These are phyloP conservation scores for Bipolaris oryzae DNA, from an alignment of 2,329 filamentous ascomycete species.

Conservation along the genomic window DNA sequence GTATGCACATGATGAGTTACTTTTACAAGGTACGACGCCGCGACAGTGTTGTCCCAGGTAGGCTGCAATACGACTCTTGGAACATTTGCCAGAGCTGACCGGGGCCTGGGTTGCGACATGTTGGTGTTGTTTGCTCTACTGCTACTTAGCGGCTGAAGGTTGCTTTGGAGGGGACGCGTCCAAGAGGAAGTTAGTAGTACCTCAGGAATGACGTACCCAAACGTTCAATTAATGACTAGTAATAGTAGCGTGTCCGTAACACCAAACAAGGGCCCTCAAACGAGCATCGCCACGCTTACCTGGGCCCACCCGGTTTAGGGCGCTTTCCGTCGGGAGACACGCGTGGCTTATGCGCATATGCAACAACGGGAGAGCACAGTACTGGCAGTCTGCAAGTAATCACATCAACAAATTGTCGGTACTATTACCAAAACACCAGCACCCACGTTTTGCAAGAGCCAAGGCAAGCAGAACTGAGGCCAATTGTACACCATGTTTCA, in stretches of 20 bases:
- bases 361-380: not conserved
- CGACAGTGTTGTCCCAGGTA: constrained; percentile 33
- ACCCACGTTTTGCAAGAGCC: not conserved
- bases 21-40: constrained; percentile 41
- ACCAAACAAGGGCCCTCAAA: not conserved
- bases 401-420: not conserved
- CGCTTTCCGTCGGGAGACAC: constrained; percentile 11
- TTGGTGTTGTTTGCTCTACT: constrained; percentile 22
- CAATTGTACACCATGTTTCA: constrained; percentile 27
- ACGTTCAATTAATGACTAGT: not conserved
- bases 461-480: not conserved
- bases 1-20: constrained; percentile 16
- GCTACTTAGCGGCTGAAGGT: not conserved
- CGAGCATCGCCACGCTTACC: not conserved
- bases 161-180: constrained; percentile 6
- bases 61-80: constrained; percentile 38
- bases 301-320: constrained; percentile 1
- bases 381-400: not conserved
- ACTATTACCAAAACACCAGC: not conserved
- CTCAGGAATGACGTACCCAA: constrained; percentile 16
- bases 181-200: not conserved
- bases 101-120: constrained; percentile 41
- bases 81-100: constrained; percentile 34
- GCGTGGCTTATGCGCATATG: not conserved
- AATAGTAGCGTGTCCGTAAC: no score